Evolutionary conservation across 1,284 basidiomycete genomes (phyloP).

Genomic region (Melampsora allii-populina): DNA sequence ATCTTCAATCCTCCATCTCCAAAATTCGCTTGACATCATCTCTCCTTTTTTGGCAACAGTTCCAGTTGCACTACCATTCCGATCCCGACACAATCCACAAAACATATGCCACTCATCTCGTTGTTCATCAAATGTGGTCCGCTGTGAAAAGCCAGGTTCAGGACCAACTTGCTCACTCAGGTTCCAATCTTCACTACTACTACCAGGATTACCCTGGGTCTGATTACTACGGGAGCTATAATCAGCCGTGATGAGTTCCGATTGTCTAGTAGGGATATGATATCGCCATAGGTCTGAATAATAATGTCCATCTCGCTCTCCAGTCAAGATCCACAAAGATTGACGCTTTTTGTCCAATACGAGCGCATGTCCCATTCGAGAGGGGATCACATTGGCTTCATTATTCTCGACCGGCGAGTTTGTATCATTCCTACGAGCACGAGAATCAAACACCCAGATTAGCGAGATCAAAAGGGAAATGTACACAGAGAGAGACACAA

Average conservation of each 20-base stretch:
- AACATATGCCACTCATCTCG: constrained; percentile 42
- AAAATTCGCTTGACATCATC: constrained; percentile 43
- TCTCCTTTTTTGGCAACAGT: constrained; percentile 15
- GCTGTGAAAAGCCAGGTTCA: constrained; percentile 40
- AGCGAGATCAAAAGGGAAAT: neutral
- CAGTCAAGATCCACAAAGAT: constrained; percentile 36
- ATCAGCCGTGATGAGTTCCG: constrained; percentile 18
- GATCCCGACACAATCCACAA: constrained; percentile 31
- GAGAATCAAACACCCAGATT: neutral
- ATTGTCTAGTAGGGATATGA: neutral
- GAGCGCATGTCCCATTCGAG: constrained; percentile 35
- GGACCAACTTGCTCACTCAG: neutral
- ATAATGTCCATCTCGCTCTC: constrained; percentile 34
- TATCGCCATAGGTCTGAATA: constrained; percentile 36
- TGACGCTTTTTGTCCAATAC: constrained; percentile 37
- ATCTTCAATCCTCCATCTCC: constrained; percentile 31
- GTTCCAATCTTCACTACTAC: neutral
- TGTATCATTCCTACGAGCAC: constrained; percentile 12
- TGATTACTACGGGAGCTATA: constrained; percentile 8
- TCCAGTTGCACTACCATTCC: neutral
- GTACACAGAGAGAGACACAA: neutral
- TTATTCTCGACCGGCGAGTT: neutral
- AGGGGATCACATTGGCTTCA: constrained; percentile 8
- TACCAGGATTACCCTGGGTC: too few relatives aligned
- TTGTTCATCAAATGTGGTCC: constrained; percentile 33